Percentiles rank a stretch among this genome's conserved stretches.
These are phyloP conservation scores for Petrea volubilis DNA, from an alignment of 257 asterid species.

Conservation along the genomic window DNA sequence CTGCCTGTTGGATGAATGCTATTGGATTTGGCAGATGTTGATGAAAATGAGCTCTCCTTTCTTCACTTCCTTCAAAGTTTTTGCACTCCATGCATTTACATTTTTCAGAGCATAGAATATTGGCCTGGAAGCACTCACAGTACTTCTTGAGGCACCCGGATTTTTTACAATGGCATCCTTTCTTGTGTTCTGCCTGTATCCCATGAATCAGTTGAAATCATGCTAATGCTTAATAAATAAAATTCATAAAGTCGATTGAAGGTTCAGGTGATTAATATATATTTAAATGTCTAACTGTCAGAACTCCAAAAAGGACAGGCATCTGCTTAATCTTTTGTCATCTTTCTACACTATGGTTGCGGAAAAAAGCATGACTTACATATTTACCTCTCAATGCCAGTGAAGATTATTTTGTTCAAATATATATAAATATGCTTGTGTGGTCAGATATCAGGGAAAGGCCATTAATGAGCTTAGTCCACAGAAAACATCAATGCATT, in stretches of 20 bases:
- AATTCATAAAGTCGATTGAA: too few species aligned
- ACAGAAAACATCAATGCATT: too few species aligned
- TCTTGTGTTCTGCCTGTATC: conserved; percentile 62
- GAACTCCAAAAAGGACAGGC: not conserved
- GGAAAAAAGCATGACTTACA: too few species aligned
- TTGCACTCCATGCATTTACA: conserved; percentile 77
- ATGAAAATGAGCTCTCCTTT: conserved; percentile 45
- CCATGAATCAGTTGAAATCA: conserved; percentile 18
- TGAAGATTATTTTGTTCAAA: too few species aligned
- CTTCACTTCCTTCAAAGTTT: conserved; percentile 71
- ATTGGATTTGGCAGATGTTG: conserved; percentile 37
- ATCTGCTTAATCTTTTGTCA: too few species aligned
- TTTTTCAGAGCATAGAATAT: conserved; percentile 67
- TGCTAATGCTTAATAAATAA: not conserved
- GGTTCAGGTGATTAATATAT: not conserved
- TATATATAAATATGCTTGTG: too few species aligned
- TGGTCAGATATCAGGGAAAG: too few species aligned
- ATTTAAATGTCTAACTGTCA: not conserved
- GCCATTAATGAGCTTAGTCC: too few species aligned
- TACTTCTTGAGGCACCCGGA: conserved; percentile 80
- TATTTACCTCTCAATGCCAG: too few species aligned
- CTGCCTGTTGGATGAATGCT: conserved; percentile 36
- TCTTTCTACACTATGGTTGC: too few species aligned
- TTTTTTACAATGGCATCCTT: conserved; percentile 78
- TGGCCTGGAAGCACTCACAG: conserved; percentile 86